Evolutionary conservation across 805 yeast genomes (phyloP), one percentile per base, ranked within the genome.

Genomic region (Clavispora fructus): DNA sequence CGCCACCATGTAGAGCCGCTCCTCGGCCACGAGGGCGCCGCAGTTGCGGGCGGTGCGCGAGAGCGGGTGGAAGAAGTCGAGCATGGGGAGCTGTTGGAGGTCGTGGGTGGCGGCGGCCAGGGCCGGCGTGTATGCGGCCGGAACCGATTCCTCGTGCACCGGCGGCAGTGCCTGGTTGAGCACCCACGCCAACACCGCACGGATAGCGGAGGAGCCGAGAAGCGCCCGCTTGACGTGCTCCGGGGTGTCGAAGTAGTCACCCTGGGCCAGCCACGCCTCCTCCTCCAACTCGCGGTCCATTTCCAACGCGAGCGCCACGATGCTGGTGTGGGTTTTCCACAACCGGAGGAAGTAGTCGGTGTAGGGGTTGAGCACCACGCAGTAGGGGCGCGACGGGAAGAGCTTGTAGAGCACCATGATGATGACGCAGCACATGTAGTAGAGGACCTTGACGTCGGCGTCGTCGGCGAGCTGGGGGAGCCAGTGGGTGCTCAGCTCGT

Each of bases 241-340:
- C 1, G 75, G 75, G 4, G 73, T 65, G 32, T 58, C 64, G 42
- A 50, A 39, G 28, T 57, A 52, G 17, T 48, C 50, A 14, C 53
- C 52, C 16, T 58, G 53, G n/a, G 54, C 47, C 35, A 59, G 61
- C 48, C 65, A 60, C 30, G 60, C 59, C 42, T 61, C 59, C 43
- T 57, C 55, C 42, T 68, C 74, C 25, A 67, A 50, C 38, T 67
- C 57, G 38, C 74, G 57, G 54, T 71, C 77, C 43, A 69, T 65
- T 54, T 82, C 86, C 7, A 85, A 62, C 0, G 88, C 87, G 7
- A 80, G 62, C 9, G 78, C 61, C 1, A 85, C 72, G 2, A 82
- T 71, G 48, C 74, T 74, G 2, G 90, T 82, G 54, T 80, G 79
- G 37, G 78, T 73, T 54, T 83, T 82, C 92, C 94, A 86, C 6